Percentiles rank a stretch among this genome's conserved stretches.
These are phyloP conservation scores for Pseudocercospora vitis DNA, from an alignment of 2,329 filamentous ascomycete genomes.

Conservation along the genomic window DNA sequence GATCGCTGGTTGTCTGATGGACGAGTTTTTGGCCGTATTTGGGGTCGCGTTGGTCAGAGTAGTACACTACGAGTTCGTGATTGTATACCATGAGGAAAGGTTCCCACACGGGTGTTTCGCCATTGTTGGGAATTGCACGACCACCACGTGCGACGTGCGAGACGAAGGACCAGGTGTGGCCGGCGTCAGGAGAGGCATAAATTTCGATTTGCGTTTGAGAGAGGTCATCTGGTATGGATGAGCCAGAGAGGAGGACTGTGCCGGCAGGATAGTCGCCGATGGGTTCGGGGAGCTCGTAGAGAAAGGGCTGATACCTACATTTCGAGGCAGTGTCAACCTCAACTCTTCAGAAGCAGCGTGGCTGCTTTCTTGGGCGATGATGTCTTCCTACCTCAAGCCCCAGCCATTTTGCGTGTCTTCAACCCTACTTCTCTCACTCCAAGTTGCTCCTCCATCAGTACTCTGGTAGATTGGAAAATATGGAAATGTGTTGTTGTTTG, in stretches of 20 bases:
- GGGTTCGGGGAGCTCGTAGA: conserved; percentile 61
- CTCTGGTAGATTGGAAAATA: conserved; percentile 52
- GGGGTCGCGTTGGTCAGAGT: conserved; percentile 69
- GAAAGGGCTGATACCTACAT: conserved; percentile 63
- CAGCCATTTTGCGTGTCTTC: conserved; percentile 63
- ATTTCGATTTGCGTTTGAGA: conserved; percentile 67
- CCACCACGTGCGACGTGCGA: conserved; percentile 65
- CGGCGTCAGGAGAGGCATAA: conserved; percentile 64
- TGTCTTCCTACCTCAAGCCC: conserved; percentile 49
- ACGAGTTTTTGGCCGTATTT: conserved; percentile 67
- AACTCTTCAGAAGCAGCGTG: not conserved
- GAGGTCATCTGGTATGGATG: conserved; percentile 59
- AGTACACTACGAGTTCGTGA: conserved; percentile 64
- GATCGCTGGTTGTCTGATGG: conserved; percentile 62
- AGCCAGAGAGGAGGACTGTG: conserved; percentile 63
- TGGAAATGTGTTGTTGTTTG: conserved; percentile 43
- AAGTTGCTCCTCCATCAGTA: conserved; percentile 52
- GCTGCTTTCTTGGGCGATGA: not conserved
- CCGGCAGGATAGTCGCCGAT: conserved; percentile 61
- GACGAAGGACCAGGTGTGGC: conserved; percentile 65
- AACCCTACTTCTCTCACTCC: conserved; percentile 63
- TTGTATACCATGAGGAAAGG: conserved; percentile 63
- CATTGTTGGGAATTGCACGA: conserved; percentile 18
- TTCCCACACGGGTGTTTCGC: conserved; percentile 61
- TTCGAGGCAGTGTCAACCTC: not conserved